Conservation (phyloP, 2,329 filamentous ascomycete species). For the Bertia moriformis region DNA sequence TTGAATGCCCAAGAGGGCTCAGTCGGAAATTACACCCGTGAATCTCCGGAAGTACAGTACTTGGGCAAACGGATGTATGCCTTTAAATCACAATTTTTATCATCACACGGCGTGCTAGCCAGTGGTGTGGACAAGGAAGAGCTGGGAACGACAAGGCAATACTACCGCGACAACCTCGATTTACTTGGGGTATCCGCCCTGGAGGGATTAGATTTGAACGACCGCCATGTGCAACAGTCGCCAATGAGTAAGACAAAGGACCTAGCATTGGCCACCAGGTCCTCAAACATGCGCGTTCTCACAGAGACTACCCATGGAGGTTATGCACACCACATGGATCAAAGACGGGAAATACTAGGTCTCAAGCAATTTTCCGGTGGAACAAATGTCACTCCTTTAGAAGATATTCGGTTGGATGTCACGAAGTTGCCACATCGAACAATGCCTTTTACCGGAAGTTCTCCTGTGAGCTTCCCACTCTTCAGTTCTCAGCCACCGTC, state of each 20-base stretch:
- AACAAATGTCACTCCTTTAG: not conserved
- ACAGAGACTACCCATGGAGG: not conserved
- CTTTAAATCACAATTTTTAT: slow-evolving; percentile 23
- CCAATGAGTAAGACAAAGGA: not conserved
- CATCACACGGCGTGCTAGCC: slow-evolving; percentile 21
- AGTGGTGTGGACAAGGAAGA: slow-evolving; percentile 21
- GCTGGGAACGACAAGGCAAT: slow-evolving; percentile 16
- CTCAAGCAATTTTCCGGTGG: not conserved
- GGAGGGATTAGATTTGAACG: slow-evolving; percentile 15
- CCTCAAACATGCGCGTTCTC: not conserved
- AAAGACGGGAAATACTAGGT: not conserved
- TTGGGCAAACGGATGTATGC: slow-evolving; percentile 23
- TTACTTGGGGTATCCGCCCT: slow-evolving; percentile 18
- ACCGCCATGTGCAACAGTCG: not conserved
- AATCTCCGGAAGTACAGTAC: slow-evolving; percentile 22
- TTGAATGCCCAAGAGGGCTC: slow-evolving; percentile 21
- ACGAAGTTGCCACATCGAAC: not conserved
- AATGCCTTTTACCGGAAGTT: not conserved
- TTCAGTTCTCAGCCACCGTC: not conserved
- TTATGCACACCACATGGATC: not conserved
- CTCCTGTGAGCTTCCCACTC: not conserved
- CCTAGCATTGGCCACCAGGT: not conserved
- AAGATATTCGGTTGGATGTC: not conserved
- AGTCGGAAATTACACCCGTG: slow-evolving; percentile 16
- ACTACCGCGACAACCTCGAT: slow-evolving; percentile 25